Base-by-base conservation (phyloP, 768 basidiomycete species). In the Suillus placidus region DNA sequence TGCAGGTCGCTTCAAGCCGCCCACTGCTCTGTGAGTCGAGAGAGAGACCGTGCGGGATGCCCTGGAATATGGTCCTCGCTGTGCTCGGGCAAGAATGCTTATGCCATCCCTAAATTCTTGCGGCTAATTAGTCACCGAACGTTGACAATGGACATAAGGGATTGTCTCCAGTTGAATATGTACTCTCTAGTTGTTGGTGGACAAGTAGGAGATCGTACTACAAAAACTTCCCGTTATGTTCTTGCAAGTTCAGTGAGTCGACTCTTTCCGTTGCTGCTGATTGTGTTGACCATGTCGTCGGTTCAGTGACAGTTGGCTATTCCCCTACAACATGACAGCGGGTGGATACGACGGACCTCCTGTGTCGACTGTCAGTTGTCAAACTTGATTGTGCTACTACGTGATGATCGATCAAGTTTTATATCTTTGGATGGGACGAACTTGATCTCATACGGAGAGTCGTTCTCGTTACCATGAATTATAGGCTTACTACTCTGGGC, bases 391-490 rank as follows among this genome's bases (percentile, higher is more conserved):
- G 16, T 42, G 14, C 14, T 42, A 6, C 16, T n/a, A 42, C 14
- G 14, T 42, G 14, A 16, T 14, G 40, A 42, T 42, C 16, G 40
- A 42, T 6, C 6, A 16, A 42, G 13, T 42, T 42, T 42, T 42
- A 42, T 14, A 16, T 42, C 4, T 71, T 66, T n/a, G 70, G 70
- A 72, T 55, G 70, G 72, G 10, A 70, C 72, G 51, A 71, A 73
- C 62, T 56, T 71, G 42, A 70, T 73, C 16, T 73, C 72, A 7
- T 73, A 71, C 60, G 68, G 70, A 35, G 72, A 4, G 70, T 71
- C 12, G 68, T 73, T 16, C 65, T 72, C 8, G 72, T 73, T 67
- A 71, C 72, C 9, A 68, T 69, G 32, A 71, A 73, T 42, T 73
- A 70, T 43, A 66, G 70, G 26, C 68, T 73, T 23, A 71, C 34